Base-by-base conservation (phyloP, 495 filamentous ascomycete genomes). In the Aspergillus sparsus region DNA sequence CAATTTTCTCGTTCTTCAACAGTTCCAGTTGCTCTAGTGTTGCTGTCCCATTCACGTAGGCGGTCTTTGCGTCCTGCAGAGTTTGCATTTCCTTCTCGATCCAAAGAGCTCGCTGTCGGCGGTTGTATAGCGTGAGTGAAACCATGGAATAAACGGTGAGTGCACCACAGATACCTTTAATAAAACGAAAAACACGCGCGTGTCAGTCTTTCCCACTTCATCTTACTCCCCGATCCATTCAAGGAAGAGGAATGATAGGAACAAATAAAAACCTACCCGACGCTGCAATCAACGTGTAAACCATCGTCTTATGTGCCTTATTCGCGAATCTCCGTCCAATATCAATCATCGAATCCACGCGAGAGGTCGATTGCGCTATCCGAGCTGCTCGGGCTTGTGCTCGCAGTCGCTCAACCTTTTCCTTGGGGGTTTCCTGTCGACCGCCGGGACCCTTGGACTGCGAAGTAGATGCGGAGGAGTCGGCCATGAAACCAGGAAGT, bases 121-220 rank as follows among this genome's bases (percentile, higher is more conserved):
- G 88, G 78, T 97, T 97, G 77, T 93, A 89, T 45, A 90, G 71
- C 33, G 94, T 84, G 85, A 98, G 89, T 73, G 96, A 93, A 68
- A 83, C 82, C 54, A 92, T 81, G 7, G 93, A 88, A 77, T 92
- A 94, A 57, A 86, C 80, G 18, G 90, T 91, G 39, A 93, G 82
- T 54, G 87, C 82, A 63, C 82, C 85, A 62, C 86, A 84, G 64
- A 96, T 69, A 53, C 86, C 92, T 93, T 66, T 12, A 41, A 45
- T 15, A 34, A 50, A 13, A 32, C 12, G n/a, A 12, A 9, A 34
- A 9, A 11, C 41, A 21, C 53, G n/a, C 55, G n/a, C n/a, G 31
- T 27, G 32, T 7, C 11, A 32, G 11, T 27, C 21, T 27, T 27
- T 27, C 21, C 37, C 11, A 10, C 13, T n/a, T 32, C 3, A 18